Conservation (phyloP, 106 monocot genomes). For the Allium cepa region DNA sequence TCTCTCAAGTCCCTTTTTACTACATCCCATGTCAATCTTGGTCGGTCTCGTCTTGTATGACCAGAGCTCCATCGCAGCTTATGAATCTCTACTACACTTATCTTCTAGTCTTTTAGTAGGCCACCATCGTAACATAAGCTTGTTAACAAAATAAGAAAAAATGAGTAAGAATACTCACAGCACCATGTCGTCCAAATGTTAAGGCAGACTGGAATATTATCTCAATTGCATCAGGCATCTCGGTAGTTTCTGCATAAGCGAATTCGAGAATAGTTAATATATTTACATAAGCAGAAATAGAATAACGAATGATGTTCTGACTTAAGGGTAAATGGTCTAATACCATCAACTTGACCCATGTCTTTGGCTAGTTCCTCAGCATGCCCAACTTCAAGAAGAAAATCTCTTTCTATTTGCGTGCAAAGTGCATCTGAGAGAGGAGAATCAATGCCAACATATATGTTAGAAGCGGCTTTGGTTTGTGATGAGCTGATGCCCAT, state of each 20-base stretch:
- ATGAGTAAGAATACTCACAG: constrained; percentile 35
- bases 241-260: constrained; percentile 51
- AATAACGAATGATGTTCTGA: too few relatives aligned
- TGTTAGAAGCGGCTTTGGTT: constrained; percentile 8
- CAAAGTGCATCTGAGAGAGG: constrained; percentile 28
- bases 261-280: background rate
- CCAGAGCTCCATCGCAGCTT: too few relatives aligned
- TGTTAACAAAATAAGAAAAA: background rate
- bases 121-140: too few relatives aligned
- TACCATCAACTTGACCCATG: constrained; percentile 68
- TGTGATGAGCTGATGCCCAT: constrained; percentile 58
- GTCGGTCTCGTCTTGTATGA: too few relatives aligned
- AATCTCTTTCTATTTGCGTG: constrained; percentile 61
- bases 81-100: too few relatives aligned
- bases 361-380: constrained; percentile 73
- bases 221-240: constrained; percentile 97
- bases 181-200: constrained; percentile 64
- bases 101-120: too few relatives aligned
- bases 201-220: constrained; percentile 85
- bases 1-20: too few relatives aligned
- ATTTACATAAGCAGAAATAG: too few relatives aligned
- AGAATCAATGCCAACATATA: constrained; percentile 15
- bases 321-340: background rate
- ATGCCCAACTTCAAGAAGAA: constrained; percentile 64
- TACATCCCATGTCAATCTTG: too few relatives aligned